Evolutionary conservation across 805 yeast genomes (phyloP).

Genomic region (Yarrowia keelungensis): DNA sequence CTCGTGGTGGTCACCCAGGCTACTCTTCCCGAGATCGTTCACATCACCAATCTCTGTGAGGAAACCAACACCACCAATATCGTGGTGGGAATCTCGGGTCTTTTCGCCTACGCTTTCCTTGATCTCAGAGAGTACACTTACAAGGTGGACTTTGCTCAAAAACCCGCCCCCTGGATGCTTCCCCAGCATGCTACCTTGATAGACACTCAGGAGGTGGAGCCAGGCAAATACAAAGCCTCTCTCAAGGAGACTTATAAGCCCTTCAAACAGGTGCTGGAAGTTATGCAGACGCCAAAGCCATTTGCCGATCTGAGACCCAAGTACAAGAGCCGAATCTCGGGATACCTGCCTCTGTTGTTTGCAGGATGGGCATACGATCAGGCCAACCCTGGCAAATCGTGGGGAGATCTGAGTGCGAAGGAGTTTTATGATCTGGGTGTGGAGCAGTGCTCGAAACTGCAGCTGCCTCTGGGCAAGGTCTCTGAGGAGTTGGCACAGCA

Average conservation of each 20-base stretch:
- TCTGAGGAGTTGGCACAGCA: conserved; percentile 50
- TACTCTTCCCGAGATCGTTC: conserved; percentile 41
- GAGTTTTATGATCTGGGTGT: not conserved
- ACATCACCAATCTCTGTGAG: conserved; percentile 66
- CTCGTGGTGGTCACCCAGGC: conserved; percentile 77
- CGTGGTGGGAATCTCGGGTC: conserved; percentile 72
- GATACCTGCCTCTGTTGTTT: conserved; percentile 1
- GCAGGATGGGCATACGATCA: conserved; percentile 22
- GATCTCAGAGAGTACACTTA: conserved; percentile 72
- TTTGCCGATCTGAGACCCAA: not conserved
- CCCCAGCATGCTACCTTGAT: conserved; percentile 52
- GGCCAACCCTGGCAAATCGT: conserved; percentile 2
- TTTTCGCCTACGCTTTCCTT: conserved; percentile 80
- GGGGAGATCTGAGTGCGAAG: not conserved
- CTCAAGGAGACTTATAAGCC: conserved; percentile 9
- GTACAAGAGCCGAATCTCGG: not conserved
- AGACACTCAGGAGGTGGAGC: not conserved
- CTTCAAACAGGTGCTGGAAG: conserved; percentile 23
- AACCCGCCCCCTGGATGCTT: conserved; percentile 50
- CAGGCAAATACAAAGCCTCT: not conserved
- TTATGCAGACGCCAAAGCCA: not conserved
- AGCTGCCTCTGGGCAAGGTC: conserved; percentile 57
- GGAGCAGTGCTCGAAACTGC: conserved; percentile 47
- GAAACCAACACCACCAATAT: conserved; percentile 67
- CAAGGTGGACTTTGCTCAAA: conserved; percentile 42